Conservation (phyloP, 305 asterid species). For the Galium porrigens region DNA sequence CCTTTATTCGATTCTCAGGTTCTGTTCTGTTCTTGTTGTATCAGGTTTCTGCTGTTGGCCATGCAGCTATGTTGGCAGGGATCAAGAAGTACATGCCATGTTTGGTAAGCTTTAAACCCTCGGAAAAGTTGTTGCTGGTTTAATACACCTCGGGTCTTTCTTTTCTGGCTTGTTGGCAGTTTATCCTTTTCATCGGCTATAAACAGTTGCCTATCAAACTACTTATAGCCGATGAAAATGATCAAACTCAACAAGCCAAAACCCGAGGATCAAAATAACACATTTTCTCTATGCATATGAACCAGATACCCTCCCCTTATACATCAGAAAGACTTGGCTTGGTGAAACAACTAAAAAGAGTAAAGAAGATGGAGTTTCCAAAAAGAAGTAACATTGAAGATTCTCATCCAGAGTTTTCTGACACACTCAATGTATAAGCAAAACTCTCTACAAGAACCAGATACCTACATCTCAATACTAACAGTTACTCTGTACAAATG, state of each 20-base stretch:
- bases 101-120: slow-evolving; percentile 29
- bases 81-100: slow-evolving; percentile 53
- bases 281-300: not conserved
- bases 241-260: not conserved
- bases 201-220: not conserved
- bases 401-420: slow-evolving; percentile 8
- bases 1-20: not conserved
- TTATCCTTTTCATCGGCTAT: not conserved
- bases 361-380: slow-evolving; percentile 41
- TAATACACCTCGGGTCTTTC: no score
- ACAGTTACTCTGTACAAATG: slow-evolving; percentile 1
- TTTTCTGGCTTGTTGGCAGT: no score
- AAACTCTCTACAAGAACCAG: not conserved
- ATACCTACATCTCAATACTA: not conserved
- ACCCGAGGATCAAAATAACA: not conserved
- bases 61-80: slow-evolving; percentile 75
- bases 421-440: not conserved
- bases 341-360: slow-evolving; percentile 56
- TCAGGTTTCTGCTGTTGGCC: slow-evolving; percentile 73
- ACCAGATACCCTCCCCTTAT: slow-evolving; percentile 70
- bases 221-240: not conserved
- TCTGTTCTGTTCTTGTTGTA: slow-evolving; percentile 7
- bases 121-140: no score
- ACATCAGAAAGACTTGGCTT: slow-evolving; percentile 44
- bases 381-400: slow-evolving; percentile 16